Base-by-base conservation (phyloP, 106 monocot species). In the Cymbidium sinense region DNA sequence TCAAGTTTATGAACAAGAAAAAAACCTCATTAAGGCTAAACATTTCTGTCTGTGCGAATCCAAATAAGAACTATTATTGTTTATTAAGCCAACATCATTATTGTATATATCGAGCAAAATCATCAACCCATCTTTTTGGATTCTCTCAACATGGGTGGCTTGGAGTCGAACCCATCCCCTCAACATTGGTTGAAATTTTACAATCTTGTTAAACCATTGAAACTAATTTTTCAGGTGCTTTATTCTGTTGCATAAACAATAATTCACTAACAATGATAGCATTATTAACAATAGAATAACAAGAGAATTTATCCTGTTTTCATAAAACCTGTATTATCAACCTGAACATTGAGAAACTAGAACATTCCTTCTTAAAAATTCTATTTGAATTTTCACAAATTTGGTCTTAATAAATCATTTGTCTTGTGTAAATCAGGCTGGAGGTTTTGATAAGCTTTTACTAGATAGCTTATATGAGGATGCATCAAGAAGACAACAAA, bases 371-470 rank as follows among this genome's bases (percentile, higher is more conserved):
- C 51, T 67, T 31, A 17, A 67, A 67, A 15, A 15, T 33, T 67
- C 8, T 3, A 67, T 30, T 67, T 33, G 31, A 6, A 33, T 67
- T 15, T 33, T 2, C 3, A 29, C 4, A 67, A 33, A 67, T 2
- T 33, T 23, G 23, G 23, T 61, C 61, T 61, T 23, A 67, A 30
- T 15, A 31, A 13, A 67, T 33, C 67, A 67, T 67, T 67, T 67
- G 12, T 33, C 33, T 35, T 37, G 6, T 37, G 21, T 37, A 35
- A 71, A 20, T 12, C 82, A 94, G 96, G 96, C 84, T 64, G 96
- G 96, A 8, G 96, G 96, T 1, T 98, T 98, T 74, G 85, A 98
- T 85, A 94, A 86, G 82, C 91, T 98, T 37, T 83, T 98, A 75
- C 87, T 98, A 2, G 90, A 98, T 64, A 94, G 88, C 83, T 76